Base-by-base conservation (phyloP, 2,329 filamentous ascomycete genomes). In the Lachnellula hyalina region DNA sequence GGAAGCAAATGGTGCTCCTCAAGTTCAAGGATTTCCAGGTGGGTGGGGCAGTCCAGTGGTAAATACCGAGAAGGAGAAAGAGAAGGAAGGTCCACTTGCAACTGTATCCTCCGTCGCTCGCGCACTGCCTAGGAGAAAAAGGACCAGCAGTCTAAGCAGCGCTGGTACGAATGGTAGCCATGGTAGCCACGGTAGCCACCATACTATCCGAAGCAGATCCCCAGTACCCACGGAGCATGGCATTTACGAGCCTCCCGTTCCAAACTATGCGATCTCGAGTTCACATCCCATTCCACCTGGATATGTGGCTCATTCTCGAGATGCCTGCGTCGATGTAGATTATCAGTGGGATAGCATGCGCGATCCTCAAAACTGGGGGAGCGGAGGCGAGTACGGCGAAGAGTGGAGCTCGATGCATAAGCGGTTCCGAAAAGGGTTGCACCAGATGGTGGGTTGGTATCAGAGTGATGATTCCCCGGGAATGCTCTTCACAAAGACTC, bases 371-470 rank as follows among this genome's bases (percentile, higher is more conserved):
- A 78, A 85, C 59, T 97, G 94, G 88, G 93, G 92, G 6, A 85
- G 90, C 65, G 93, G 93, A 9, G 94, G 93, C 40, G 81, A 86
- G 44, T 89, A 90, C 64, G 91, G 90, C 1, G 94, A 99, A 71
- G 94, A 97, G 72, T 99, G 94, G 94, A 88, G 90, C 32, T 79
- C 84, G 3, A 97, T 99, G 94, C 94, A 99, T 72, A 86, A 86
- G 68, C 83, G 94, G 21, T 96, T 97, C 66, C 82, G 91, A 38
- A 82, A 78, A 58, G 93, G 93, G 1, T 72, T 96, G 40, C 85
- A 89, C 61, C 83, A 83, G 45, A 81, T 96, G 74, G 76, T 96
- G 12, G 80, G 87, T 56, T 97, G 91, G 89, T 99, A 99, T 68
- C 73, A 74, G 52, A 73, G 78, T 68, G 65, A 83, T 70, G 77